Percentiles rank a stretch among this genome's conserved stretches.
Evolutionary conservation across 441 rosid genomes (phyloP).

Genomic region (Kokia cookei): DNA sequence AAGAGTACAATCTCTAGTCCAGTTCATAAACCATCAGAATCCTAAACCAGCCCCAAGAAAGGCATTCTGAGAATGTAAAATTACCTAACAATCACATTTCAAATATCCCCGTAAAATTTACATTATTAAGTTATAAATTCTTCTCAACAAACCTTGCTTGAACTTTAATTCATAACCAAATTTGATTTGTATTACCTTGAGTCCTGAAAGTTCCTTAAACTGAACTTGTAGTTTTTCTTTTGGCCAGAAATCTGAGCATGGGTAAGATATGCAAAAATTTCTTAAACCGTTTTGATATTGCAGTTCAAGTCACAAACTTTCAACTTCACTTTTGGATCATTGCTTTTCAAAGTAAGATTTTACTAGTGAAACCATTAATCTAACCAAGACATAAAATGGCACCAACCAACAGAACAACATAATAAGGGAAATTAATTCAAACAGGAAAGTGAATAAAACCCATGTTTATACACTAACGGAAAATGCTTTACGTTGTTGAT

Average conservation of each 20-base stretch:
- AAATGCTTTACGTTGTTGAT: not conserved
- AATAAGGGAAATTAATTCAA: not conserved
- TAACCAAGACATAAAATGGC: not conserved
- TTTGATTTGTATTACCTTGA: not conserved
- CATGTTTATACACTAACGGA: not conserved
- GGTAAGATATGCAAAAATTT: not conserved
- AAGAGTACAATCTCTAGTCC: not conserved
- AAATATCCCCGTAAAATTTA: not conserved
- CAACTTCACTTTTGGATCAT: not conserved
- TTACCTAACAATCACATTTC: not conserved
- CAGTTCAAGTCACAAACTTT: not conserved
- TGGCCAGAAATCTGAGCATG: not conserved
- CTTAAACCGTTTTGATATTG: not conserved
- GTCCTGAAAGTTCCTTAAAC: not conserved
- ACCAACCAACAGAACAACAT: constrained; percentile 1
- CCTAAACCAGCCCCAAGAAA: not conserved
- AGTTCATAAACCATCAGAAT: not conserved
- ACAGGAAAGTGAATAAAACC: not conserved
- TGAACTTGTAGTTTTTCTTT: not conserved
- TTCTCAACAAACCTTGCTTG: not conserved
- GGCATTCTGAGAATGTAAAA: not conserved
- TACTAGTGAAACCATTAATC: not conserved
- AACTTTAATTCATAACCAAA: not conserved
- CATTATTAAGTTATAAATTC: not conserved
- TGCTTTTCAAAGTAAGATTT: not conserved